Percentiles rank a stretch among this genome's conserved stretches.
phyloP scores from a whole-genome alignment of 371 early-diverging fungal genomes.

The Capniomyces stellatus region DNA sequence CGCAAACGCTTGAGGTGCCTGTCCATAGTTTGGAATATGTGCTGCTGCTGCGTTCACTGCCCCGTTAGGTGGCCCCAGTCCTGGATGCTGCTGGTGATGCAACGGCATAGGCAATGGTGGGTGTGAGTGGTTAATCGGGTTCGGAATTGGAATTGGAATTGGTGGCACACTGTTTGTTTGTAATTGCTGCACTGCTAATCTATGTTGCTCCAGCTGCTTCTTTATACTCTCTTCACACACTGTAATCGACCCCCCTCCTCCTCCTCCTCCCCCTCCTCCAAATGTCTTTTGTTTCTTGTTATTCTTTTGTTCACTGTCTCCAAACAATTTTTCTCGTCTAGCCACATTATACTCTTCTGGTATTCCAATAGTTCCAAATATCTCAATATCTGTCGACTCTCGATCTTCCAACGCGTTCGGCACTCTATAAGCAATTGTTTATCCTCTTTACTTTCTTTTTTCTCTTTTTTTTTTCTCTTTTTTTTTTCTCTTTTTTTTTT shows the following conservation, averaged over 20 bases:
- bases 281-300: conserved; percentile 3
- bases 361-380: conserved; percentile 90
- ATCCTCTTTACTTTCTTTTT: too few species aligned
- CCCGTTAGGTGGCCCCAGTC: neutral
- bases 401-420: conserved; percentile 75
- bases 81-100: conserved; percentile 6
- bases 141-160: neutral
- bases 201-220: conserved; percentile 21
- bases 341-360: conserved; percentile 62
- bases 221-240: conserved; percentile 8
- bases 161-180: neutral
- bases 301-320: conserved; percentile 7
- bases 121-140: neutral
- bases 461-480: neutral
- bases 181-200: too few species aligned
- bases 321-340: conserved; percentile 30
- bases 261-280: neutral
- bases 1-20: too few species aligned
- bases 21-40: conserved; percentile 17
- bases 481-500: conserved; percentile 15
- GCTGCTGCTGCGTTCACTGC: neutral
- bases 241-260: neutral
- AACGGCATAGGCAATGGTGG: neutral
- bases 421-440: too few species aligned
- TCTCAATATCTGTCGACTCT: conserved; percentile 69